Conservation (phyloP, 164 flowering plant genomes). For the Pachysandra terminalis region DNA sequence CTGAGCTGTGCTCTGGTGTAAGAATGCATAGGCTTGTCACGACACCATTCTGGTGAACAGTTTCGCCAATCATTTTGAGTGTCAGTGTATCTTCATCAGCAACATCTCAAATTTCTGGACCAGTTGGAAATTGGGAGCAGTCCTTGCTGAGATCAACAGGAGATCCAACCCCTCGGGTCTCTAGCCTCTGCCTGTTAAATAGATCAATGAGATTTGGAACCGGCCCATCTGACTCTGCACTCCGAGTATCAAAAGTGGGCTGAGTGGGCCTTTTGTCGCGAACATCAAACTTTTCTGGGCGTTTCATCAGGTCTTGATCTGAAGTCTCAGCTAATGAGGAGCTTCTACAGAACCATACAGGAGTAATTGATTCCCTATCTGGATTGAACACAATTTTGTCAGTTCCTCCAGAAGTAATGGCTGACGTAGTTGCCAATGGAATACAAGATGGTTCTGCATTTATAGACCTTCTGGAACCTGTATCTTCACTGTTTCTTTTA, state of each 20-base stretch:
- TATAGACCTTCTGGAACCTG: too few relatives aligned
- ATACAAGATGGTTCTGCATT: slow-evolving; percentile 2
- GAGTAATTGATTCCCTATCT: not conserved
- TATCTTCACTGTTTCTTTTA: not conserved
- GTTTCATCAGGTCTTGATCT: not conserved
- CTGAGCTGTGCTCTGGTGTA: not conserved
- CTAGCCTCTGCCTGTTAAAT: not conserved
- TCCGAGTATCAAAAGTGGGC: slow-evolving; percentile 3
- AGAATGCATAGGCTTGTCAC: not conserved
- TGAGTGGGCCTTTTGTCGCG: not conserved
- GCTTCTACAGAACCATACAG: not conserved
- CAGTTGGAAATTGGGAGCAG: not conserved
- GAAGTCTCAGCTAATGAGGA: not conserved
- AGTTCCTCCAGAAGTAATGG: not conserved
- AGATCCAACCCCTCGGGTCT: not conserved
- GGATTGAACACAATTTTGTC: not conserved
- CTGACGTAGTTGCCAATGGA: not conserved
- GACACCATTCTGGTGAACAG: not conserved
- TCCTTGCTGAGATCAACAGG: not conserved
- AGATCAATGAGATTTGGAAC: not conserved
- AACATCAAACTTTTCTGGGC: slow-evolving; percentile 6
- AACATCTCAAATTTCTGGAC: not conserved
- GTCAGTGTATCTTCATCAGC: not conserved
- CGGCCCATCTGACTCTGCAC: not conserved
- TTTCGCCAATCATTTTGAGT: not conserved